Evolutionary conservation across 2,329 filamentous ascomycete species (phyloP).

Genomic region (Sclerotinia glacialis): DNA sequence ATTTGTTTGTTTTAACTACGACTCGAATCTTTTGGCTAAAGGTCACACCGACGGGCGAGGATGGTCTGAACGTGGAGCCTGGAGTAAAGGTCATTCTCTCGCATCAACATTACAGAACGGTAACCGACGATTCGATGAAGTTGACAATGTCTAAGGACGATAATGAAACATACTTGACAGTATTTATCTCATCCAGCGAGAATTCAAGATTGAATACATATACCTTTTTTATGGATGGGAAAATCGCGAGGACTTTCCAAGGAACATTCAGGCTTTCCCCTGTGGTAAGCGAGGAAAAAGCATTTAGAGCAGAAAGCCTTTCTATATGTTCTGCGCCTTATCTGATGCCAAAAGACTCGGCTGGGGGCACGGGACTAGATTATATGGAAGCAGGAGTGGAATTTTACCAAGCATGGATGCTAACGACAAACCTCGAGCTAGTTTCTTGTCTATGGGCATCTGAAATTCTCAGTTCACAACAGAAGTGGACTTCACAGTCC

Average conservation of each 20-base stretch:
- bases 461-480: constrained; percentile 1
- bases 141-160: constrained; percentile 40
- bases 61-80: constrained; percentile 13
- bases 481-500: constrained; percentile 6
- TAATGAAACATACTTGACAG: constrained; percentile 25
- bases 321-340: constrained; percentile 5
- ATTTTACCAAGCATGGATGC: constrained; percentile 49
- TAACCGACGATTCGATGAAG: constrained; percentile 42
- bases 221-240: constrained; percentile 27
- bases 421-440: constrained; percentile 47
- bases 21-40: constrained; percentile 38
- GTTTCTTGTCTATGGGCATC: constrained; percentile 42
- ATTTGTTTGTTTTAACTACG: constrained; percentile 56
- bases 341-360: not conserved
- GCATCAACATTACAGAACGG: constrained; percentile 46
- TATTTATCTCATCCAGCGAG: constrained; percentile 33
- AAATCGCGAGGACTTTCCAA: constrained; percentile 26
- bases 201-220: constrained; percentile 35
- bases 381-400: constrained; percentile 41
- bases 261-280: constrained; percentile 28
- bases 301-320: not conserved
- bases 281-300: constrained; percentile 2
- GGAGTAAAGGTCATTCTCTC: constrained; percentile 42
- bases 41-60: constrained; percentile 29
- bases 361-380: constrained; percentile 24